phyloP scores from a whole-genome alignment of 169 alveolate species.

The Plasmodium malariae region DNA sequence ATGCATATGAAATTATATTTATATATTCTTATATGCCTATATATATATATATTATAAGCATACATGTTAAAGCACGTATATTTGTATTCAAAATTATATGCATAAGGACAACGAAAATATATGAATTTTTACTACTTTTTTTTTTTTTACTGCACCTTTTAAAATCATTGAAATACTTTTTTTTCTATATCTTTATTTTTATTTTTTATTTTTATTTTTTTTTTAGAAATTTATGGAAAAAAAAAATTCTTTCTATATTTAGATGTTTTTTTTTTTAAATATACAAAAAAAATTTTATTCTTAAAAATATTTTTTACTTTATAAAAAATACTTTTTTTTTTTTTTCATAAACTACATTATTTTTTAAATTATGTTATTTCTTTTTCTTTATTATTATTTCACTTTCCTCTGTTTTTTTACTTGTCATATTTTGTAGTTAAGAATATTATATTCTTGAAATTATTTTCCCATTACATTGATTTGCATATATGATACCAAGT shows the following conservation, averaged over 20 bases:
- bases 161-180: conserved; percentile 10
- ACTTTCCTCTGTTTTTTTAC: neutral
- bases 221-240: neutral
- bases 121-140: neutral
- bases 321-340: neutral
- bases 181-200: conserved; percentile 4
- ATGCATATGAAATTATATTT: too few species aligned
- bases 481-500: conserved; percentile 7
- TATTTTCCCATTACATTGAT: conserved; percentile 22
- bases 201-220: conserved; percentile 6
- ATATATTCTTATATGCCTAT: conserved; percentile 1
- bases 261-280: neutral
- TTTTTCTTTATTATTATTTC: conserved; percentile 15
- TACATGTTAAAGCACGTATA: neutral
- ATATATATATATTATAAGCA: conserved; percentile 6
- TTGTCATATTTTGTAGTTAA: neutral
- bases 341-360: conserved; percentile 8
- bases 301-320: conserved; percentile 15
- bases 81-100: neutral
- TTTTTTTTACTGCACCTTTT: conserved; percentile 38
- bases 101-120: neutral
- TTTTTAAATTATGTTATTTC: conserved; percentile 13
- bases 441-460: neutral
- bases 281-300: neutral
- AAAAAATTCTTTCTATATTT: conserved; percentile 30